Base-by-base conservation (phyloP, 306 rosid genomes). In the Lathyrus aphaca region DNA sequence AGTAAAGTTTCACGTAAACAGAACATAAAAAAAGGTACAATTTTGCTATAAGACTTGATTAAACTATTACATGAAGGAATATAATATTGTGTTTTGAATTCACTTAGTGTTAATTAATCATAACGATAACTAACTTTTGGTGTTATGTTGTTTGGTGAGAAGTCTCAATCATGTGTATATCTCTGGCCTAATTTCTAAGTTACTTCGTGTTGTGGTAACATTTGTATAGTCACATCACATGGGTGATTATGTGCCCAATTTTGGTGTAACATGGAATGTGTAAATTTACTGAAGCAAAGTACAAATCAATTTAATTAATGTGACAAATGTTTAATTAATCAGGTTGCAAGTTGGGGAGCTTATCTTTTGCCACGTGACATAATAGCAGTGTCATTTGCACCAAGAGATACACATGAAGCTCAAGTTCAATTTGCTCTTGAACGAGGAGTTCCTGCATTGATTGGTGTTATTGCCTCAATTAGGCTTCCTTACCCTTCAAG, bases 331-430 rank as follows among this genome's bases (percentile, higher is more conserved):
- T 35, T 35, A 9, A 17, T 58, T 53, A 48, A 13, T 62, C 66
- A 94, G 99, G 99, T 94, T 49, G 99, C 99, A 6, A 94, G 99
- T 83, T 94, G 95, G 96, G 99, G 99, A 8, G 99, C 91, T 3
- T 94, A 88, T 76, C 91, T 94, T 68, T 57, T 94, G 68, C 87
- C 96, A 16, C 86, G 97, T 71, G 76, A 88, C 78, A 91, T 94
- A n/a, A 5, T 94, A 51, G 69, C 99, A 32, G 64, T 91, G 84
- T 88, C 99, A 58, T 94, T 94, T 85, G 99, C 99, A 43, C 99
- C 99, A 69, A 88, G 88, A 75, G 99, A 94, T 71, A 90, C 92
- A 1, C 99, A 94, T 77, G 99, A 91, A 86, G 99, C 92, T 18
- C 99, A 94, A 37, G 99, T 94, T 57, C 99, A 91, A 79, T 94